Conservation (phyloP, 106 monocot genomes). For the Phalaenopsis aphrodite region DNA sequence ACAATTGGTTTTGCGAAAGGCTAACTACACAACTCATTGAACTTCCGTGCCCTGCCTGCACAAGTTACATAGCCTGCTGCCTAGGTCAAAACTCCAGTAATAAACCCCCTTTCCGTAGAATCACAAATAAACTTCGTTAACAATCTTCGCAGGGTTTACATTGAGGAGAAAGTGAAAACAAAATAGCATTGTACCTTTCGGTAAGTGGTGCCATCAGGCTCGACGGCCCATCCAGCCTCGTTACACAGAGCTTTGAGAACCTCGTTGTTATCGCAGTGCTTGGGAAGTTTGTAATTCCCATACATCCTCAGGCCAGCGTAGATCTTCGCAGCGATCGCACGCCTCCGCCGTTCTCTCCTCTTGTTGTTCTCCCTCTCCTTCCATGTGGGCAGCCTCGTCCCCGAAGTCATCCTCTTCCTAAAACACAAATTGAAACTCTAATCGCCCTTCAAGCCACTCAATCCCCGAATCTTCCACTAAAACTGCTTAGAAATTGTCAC, state of each 20-base stretch:
- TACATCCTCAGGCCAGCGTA: slow-evolving; percentile 16
- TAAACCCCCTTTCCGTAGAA: too few species aligned
- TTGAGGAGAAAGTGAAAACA: neutral
- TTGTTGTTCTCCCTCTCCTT: slow-evolving; percentile 26
- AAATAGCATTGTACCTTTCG: slow-evolving; percentile 7
- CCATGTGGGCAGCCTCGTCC: slow-evolving; percentile 11
- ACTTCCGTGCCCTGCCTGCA: too few species aligned
- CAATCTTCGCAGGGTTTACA: too few species aligned
- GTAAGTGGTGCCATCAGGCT: slow-evolving; percentile 20
- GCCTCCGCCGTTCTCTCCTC: slow-evolving; percentile 13
- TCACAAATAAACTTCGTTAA: too few species aligned
- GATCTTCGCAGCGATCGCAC: slow-evolving; percentile 21
- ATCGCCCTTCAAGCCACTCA: neutral
- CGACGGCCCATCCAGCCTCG: slow-evolving; percentile 21
- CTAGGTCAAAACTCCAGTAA: too few species aligned
- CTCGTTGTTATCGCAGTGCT: slow-evolving; percentile 26
- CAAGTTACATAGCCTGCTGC: too few species aligned
- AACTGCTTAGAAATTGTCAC: neutral
- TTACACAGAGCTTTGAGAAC: slow-evolving; percentile 23
- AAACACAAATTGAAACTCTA: neutral
- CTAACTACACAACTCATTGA: too few species aligned
- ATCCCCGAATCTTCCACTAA: neutral
- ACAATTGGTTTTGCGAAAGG: too few species aligned
- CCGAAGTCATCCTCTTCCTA: slow-evolving; percentile 12
- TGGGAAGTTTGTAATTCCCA: slow-evolving; percentile 17